Percentiles rank a stretch among this genome's conserved stretches.
These are phyloP conservation scores for Dalechampia spathulata DNA, from an alignment of 441 rosid species.

Conservation along the genomic window DNA sequence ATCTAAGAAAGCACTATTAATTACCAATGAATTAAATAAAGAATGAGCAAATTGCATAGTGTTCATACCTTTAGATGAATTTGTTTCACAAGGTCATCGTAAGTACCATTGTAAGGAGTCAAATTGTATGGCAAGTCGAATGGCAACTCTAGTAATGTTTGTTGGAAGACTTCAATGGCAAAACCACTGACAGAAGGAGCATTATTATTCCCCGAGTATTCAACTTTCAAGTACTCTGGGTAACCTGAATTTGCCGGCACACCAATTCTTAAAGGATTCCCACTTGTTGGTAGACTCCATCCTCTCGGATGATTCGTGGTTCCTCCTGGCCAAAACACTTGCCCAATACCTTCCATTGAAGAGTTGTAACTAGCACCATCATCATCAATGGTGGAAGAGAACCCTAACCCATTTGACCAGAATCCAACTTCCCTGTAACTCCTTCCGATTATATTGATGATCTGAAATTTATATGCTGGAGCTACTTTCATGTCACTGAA, in stretches of 20 bases:
- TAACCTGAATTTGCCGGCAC: slow-evolving; percentile 3
- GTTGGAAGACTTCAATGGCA: slow-evolving; percentile 12
- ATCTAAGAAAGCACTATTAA: too few relatives aligned
- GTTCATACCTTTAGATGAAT: slow-evolving; percentile 13
- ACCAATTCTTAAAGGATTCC: slow-evolving; percentile 12
- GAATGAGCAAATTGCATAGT: too few relatives aligned
- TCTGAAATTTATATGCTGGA: slow-evolving; percentile 6
- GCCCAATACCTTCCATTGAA: slow-evolving; percentile 14
- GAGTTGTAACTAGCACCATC: not conserved
- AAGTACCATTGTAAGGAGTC: slow-evolving; percentile 2
- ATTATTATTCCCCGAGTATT: not conserved
- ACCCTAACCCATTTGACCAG: slow-evolving; percentile 19
- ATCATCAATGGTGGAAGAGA: slow-evolving; percentile 9
- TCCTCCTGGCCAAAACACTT: slow-evolving; percentile 18
- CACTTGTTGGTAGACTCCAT: slow-evolving; percentile 7
- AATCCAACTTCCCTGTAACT: slow-evolving; percentile 19
- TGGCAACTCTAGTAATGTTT: slow-evolving; percentile 5
- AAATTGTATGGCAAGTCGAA: slow-evolving; percentile 8
- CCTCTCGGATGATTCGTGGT: slow-evolving; percentile 14
- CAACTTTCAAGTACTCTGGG: not conserved
- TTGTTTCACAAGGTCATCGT: slow-evolving; percentile 10
- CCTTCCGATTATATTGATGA: slow-evolving; percentile 17
- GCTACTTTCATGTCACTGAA: too few relatives aligned
- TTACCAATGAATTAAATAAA: too few relatives aligned
- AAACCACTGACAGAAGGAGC: not conserved